Base-by-base conservation (phyloP, 2,329 filamentous ascomycete genomes). In the Leptodontidium sp. region DNA sequence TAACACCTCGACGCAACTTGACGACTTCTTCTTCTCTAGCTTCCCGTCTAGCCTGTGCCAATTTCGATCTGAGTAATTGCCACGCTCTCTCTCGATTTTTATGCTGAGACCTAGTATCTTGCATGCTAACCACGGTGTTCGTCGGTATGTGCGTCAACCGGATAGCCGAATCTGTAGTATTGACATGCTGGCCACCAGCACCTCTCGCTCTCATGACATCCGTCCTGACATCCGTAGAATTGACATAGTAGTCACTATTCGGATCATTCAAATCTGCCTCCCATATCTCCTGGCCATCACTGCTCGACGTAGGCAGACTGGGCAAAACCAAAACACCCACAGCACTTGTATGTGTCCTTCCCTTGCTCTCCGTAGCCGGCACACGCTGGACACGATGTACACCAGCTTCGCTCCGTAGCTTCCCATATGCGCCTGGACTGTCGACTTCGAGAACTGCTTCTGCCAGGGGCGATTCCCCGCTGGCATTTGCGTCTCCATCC, bases 91-190 rank as follows among this genome's bases (percentile, higher is more conserved):
- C 91, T 55, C 94, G 88, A 81, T 99, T 99, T 73, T 93, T 89
- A 74, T 93, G 90, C 82, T 99, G 96, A 53, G 93, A 97, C 65
- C 96, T 88, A 64, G 90, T 91, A 79, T 99, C 96, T 80, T 99
- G 96, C 86, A 98, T 97, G 14, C 90, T 91, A 15, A 98, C 94
- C 1, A 93, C 88, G 0, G 90, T 96, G 55, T 92, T 92, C 0
- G 94, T 97, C 1, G 96, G 96, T 7, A 91, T 81, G 82, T 99
- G 96, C 1, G 94, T 98, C 76, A 99, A 85, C 11, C 96, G 91
- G 70, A 99, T 93, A 3, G 96, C 96, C 38, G 93, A 97, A 82
- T 99, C 96, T 0, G 96, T 99, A 80, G 95, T 98, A 82, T 99
- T 99, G 78, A 99, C 96, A 81, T 99, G 96, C 82, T 99, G 96